These are phyloP conservation scores for Meira nashicola DNA, from an alignment of 1,284 basidiomycete species.

Conservation along the genomic window DNA sequence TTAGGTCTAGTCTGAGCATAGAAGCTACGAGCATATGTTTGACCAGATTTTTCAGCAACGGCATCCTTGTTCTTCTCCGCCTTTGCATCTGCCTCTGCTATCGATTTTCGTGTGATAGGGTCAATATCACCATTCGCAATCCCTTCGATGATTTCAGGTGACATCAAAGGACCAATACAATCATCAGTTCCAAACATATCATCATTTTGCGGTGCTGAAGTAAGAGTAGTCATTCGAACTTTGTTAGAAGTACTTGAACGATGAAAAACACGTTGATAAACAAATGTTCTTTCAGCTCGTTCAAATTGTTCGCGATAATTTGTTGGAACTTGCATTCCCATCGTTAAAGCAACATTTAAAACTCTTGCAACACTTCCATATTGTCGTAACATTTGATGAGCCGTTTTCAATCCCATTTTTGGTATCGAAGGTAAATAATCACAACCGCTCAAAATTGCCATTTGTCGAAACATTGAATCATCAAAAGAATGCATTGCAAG, in stretches of 20 bases:
- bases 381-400: constrained; percentile 73
- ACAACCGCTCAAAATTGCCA: constrained; percentile 95
- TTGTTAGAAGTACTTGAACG: constrained; percentile 55
- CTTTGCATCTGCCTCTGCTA: not conserved
- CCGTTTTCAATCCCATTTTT: constrained; percentile 68
- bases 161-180: constrained; percentile 40
- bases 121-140: constrained; percentile 73
- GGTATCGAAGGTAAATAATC: constrained; percentile 66
- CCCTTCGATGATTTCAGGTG: constrained; percentile 55
- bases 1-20: not conserved
- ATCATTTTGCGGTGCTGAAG: constrained; percentile 29
- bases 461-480: constrained; percentile 79
- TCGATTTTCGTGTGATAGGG: constrained; percentile 62
- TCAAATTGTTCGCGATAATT: constrained; percentile 61
- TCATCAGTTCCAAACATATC: constrained; percentile 33
- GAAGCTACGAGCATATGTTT: not conserved
- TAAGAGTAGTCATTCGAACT: constrained; percentile 28
- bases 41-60: no score
- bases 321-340: constrained; percentile 76
- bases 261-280: constrained; percentile 89
- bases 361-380: constrained; percentile 83
- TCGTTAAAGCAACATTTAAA: constrained; percentile 71
- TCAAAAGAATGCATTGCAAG: constrained; percentile 83
- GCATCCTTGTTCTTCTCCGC: no score
- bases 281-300: constrained; percentile 82